Percentiles rank a stretch among this genome's conserved stretches.
Evolutionary conservation across 768 basidiomycete species (phyloP).

Genomic region (Mycena sanguinolenta): DNA sequence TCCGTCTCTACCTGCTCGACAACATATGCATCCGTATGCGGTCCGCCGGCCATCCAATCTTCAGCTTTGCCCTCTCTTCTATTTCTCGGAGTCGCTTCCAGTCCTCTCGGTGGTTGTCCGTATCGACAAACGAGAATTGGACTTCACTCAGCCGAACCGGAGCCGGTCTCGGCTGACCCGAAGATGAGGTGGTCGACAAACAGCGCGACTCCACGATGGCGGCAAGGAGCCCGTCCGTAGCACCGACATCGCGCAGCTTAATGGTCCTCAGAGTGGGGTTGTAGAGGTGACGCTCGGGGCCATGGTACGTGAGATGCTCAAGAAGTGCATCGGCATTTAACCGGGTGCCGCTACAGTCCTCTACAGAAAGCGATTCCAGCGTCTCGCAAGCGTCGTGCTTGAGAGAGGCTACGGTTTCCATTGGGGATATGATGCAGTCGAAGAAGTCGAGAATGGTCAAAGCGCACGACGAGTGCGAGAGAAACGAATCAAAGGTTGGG

Average conservation of each 20-base stretch:
- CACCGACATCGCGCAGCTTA: not conserved
- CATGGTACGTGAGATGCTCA: conserved; percentile 18
- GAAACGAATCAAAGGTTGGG: conserved; percentile 8
- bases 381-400: conserved; percentile 12
- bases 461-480: conserved; percentile 27
- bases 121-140: conserved; percentile 5
- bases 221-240: conserved; percentile 17
- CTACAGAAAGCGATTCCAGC: not conserved
- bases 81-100: conserved; percentile 4
- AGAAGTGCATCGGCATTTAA: not conserved
- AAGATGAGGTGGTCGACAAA: not conserved
- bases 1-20: too few relatives aligned
- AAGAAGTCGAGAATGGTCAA: not conserved
- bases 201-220: conserved; percentile 21
- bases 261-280: conserved; percentile 7
- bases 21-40: too few relatives aligned
- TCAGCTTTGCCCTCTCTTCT: not conserved
- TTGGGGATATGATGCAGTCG: conserved; percentile 13
- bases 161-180: not conserved
- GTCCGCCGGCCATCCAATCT: not conserved
- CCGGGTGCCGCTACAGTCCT: conserved; percentile 4
- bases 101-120: not conserved
- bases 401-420: conserved; percentile 14
- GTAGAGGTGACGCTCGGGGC: not conserved
- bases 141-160: conserved; percentile 7